Conservation (phyloP, 805 yeast species). For the Zygosaccharomyces gambellarensis region DNA sequence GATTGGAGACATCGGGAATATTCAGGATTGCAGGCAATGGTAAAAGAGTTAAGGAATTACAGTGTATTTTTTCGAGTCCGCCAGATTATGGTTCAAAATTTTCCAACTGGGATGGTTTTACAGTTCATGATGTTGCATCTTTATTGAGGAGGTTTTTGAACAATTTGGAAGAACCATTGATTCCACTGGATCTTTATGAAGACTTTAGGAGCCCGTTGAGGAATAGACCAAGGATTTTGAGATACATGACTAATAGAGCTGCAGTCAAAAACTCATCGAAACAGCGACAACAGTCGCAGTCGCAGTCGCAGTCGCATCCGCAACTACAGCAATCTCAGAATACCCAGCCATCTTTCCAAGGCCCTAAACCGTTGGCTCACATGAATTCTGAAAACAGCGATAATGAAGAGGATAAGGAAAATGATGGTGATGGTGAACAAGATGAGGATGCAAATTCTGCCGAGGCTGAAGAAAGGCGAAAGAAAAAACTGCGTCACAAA, state of each 20-base stretch:
- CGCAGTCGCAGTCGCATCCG: background rate
- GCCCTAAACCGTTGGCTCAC: background rate
- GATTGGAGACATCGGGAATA: slow-evolving; percentile 79
- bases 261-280: slow-evolving; percentile 37
- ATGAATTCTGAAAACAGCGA: background rate
- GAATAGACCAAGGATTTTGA: slow-evolving; percentile 58
- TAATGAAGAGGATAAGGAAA: slow-evolving; percentile 12
- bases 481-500: slow-evolving; percentile 44
- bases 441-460: slow-evolving; percentile 19
- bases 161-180: slow-evolving; percentile 85
- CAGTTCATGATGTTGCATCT: slow-evolving; percentile 95
- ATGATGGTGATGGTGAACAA: slow-evolving; percentile 19
- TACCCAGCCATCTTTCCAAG: background rate
- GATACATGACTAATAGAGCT: slow-evolving; percentile 50
- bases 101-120: slow-evolving; percentile 80
- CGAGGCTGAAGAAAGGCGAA: slow-evolving; percentile 32
- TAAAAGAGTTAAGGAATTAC: slow-evolving; percentile 81
- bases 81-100: slow-evolving; percentile 87
- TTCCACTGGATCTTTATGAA: slow-evolving; percentile 74
- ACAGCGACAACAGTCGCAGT: slow-evolving; percentile 21
- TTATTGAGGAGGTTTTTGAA: slow-evolving; percentile 80
- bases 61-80: slow-evolving; percentile 74
- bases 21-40: slow-evolving; percentile 91
- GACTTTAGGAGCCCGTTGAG: slow-evolving; percentile 72
- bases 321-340: slow-evolving; percentile 8